Percentiles rank a stretch among this genome's conserved stretches.
Evolutionary conservation across 192 early-diverging fungal genomes (phyloP).

Genomic region (Phlyctochytrium arcticum): DNA sequence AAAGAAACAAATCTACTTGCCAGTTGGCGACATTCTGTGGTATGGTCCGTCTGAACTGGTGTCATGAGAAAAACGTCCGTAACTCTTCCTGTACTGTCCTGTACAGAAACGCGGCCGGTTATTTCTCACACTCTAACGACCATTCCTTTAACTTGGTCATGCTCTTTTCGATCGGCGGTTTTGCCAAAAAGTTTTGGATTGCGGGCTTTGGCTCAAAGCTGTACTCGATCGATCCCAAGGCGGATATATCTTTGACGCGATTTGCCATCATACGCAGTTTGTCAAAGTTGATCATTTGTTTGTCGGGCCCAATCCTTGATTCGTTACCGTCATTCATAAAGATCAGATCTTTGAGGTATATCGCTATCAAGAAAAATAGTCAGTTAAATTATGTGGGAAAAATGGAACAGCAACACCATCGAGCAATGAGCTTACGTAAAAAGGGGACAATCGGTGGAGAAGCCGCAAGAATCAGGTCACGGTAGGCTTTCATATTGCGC

Average conservation of each 20-base stretch:
- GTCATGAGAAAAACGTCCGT: no score
- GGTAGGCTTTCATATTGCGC: constrained; percentile 58
- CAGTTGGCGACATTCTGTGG: no score
- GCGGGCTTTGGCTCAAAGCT: constrained; percentile 42
- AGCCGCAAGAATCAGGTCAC: constrained; percentile 37
- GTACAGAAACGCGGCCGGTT: no score
- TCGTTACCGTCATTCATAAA: constrained; percentile 66
- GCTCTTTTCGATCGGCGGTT: constrained; percentile 50
- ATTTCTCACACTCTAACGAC: constrained; percentile 45
- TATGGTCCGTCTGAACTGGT: no score
- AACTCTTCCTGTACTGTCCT: no score
- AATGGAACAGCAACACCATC: not conserved
- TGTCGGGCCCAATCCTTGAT: constrained; percentile 35
- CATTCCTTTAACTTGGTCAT: constrained; percentile 50
- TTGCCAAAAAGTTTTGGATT: constrained; percentile 56
- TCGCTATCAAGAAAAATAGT: constrained; percentile 32
- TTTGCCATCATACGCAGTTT: constrained; percentile 62
- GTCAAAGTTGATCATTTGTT: constrained; percentile 59
- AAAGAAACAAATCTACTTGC: no score
- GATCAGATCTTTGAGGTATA: constrained; percentile 58
- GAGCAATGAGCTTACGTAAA: constrained; percentile 41
- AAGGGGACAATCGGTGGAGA: constrained; percentile 58
- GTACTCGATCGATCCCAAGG: constrained; percentile 37
- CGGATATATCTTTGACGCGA: constrained; percentile 50
- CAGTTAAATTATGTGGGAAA: not conserved